Base-by-base conservation (phyloP, 2,329 filamentous ascomycete species). In the Aspergillus aculeatinus region DNA sequence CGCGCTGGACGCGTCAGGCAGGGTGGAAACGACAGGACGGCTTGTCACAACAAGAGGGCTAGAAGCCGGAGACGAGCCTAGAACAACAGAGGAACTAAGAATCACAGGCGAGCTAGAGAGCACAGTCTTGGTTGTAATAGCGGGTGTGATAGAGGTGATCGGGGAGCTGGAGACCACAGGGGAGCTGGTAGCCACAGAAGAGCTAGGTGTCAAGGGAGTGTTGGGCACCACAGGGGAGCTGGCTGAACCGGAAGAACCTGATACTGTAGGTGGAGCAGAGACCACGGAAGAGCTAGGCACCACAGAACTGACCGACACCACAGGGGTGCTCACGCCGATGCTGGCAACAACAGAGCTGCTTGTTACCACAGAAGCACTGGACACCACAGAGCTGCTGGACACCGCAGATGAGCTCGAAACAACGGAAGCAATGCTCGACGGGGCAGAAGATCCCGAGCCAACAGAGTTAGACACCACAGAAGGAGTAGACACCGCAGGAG, bases 121-220 rank as follows among this genome's bases (percentile, higher is more conserved):
- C 19, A 35, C 51, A 35, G 12, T n/a, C 29, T 23, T 44, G 12
- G 54, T 16, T 50, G 35, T 25, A 47, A 27, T 23, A 11, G 21
- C 42, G 23, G 47, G 25, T 7, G 33, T 35, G 25, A 47, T 56
- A 2, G 57, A 59, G 4, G 31, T 14, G 5, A 52, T 21, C 25
- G 55, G 12, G n/a, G 54, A 54, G 50, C 58, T 54, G 9, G 33
- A 39, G 6, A 27, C 25, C 23, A 53, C 42, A 33, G 33, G 12
- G 21, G 25, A 57, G 50, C 49, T 55, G 21, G 55, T 31, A 9
- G 47, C 48, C 19, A 14, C 23, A 39, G 53, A 6, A 12, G 62
- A 55, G 59, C 52, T 64, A 4, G 65, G 60, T 2, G 48, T 11
- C 12, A 12, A 23, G 14, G 48, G 21, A 16, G 25, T 49, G 48